These are phyloP conservation scores for Termitomyces heimii DNA, from an alignment of 768 basidiomycete genomes.

Conservation along the genomic window DNA sequence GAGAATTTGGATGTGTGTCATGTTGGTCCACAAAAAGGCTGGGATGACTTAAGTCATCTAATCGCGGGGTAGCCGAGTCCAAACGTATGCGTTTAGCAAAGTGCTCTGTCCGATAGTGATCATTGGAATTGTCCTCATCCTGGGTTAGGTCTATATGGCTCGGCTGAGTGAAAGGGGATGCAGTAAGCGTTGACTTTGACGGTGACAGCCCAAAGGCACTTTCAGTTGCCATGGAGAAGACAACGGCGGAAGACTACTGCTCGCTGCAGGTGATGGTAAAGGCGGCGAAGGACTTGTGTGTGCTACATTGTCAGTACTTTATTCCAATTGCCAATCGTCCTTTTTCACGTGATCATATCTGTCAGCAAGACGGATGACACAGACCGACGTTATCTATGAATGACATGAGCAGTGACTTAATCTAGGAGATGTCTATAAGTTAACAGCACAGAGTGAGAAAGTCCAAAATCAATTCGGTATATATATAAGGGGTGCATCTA, in stretches of 20 bases:
- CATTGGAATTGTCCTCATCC: constrained; percentile 57
- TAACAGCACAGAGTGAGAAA: no score
- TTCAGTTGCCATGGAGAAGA: constrained; percentile 3
- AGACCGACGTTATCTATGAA: no score
- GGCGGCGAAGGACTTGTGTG: neutral
- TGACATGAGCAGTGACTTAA: no score
- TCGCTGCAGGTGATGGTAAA: constrained; percentile 1
- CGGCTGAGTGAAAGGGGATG: constrained; percentile 6
- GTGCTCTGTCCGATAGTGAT: constrained; percentile 25
- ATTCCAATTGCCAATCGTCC: constrained; percentile 1
- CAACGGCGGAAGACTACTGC: neutral
- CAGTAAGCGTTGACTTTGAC: constrained; percentile 4
- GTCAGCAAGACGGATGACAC: no score
- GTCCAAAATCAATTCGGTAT: no score
- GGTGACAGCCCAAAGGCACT: neutral
- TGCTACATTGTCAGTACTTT: neutral
- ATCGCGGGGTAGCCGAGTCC: constrained; percentile 19
- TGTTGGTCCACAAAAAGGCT: constrained; percentile 3
- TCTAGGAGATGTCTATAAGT: no score
- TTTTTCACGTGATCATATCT: constrained; percentile 12
- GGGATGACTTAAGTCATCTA: constrained; percentile 1
- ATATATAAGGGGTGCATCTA: no score
- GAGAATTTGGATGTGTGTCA: constrained; percentile 2
- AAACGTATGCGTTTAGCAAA: constrained; percentile 38
- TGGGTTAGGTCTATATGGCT: constrained; percentile 59